phyloP scores from a whole-genome alignment of 176 grass and related monocot species.

The Aegilops speltoides region DNA sequence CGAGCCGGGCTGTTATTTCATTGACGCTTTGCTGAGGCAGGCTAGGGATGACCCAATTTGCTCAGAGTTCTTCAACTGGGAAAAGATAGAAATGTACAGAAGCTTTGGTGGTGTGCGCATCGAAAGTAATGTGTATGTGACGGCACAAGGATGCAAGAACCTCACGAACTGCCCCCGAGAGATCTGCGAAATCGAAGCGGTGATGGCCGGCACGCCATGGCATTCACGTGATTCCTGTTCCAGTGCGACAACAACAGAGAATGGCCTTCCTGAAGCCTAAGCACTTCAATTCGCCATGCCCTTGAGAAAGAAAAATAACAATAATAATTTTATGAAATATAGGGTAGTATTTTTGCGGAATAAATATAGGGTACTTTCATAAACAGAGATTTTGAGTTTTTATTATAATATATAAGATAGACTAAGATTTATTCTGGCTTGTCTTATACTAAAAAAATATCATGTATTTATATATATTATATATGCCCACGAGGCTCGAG shows the following conservation, averaged over 20 bases:
- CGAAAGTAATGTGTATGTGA: constrained; percentile 82
- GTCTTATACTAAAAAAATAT: no score
- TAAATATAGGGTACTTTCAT: no score
- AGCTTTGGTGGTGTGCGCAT: constrained; percentile 80
- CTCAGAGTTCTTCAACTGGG: constrained; percentile 58
- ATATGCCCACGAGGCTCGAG: no score
- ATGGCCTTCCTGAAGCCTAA: background rate
- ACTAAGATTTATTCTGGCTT: no score
- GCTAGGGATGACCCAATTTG: constrained; percentile 43
- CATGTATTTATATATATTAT: no score
- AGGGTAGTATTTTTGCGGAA: no score
- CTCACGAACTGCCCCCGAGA: constrained; percentile 77
- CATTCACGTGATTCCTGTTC: constrained; percentile 26
- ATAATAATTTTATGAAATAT: no score
- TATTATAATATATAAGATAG: no score
- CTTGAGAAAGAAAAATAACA: no score
- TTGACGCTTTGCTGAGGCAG: constrained; percentile 58
- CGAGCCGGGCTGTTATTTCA: constrained; percentile 90
- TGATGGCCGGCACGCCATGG: constrained; percentile 77
- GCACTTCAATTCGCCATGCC: background rate
- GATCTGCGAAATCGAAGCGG: constrained; percentile 81
- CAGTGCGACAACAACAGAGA: background rate
- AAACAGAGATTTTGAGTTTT: no score
- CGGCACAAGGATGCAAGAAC: constrained; percentile 72
- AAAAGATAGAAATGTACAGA: constrained; percentile 52